Evolutionary conservation across 2,329 filamentous ascomycete species (phyloP), one percentile per base, ranked within the genome.

Genomic region (Apiospora malaysiana): DNA sequence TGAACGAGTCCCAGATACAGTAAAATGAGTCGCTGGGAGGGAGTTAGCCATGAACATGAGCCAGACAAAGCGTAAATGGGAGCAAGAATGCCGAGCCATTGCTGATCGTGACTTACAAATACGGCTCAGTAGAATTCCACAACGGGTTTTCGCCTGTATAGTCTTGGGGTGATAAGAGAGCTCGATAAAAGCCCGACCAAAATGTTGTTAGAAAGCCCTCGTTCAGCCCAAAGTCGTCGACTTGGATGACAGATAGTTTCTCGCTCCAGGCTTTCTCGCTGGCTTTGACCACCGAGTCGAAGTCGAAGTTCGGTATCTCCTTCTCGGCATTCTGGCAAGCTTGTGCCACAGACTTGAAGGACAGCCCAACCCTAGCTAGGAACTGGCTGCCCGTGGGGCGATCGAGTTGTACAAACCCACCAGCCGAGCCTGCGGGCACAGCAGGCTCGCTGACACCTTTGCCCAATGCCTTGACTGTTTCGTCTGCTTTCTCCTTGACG

Each of bases 131-230:
- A 5, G 89, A 92, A 16, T 89, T 78, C 92, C 92, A 94, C 1
- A 91, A 80, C 46, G 88, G 90, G 73, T 94, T 94, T 79, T 94
- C 92, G 5, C 91, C 91, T 0, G 92, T 94, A 76, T 93, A 93
- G 75, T 94, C 91, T 78, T 94, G 91, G 10, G 92, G 92, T 59
- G 89, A 91, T 69, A 94, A 88, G 83, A 93, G 85, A 5, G 88
- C 85, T 40, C 92, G 84, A 76, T 94, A 94, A 7, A 90, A 81
- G 0, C 91, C 91, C 27, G 90, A 93, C 91, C 91, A 94, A 75
- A 94, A 93, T 0, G 89, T 87, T 14, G 83, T 89, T 76, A 91
- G 85, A 40, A 93, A 77, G 42, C 87, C 83, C 47, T 85, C 85
- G 21, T 86, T 87, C 8, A 89, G 87, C 0, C 87, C 86, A 0